Base-by-base conservation (phyloP, 768 basidiomycete genomes). In the Amylocystis lapponica region DNA sequence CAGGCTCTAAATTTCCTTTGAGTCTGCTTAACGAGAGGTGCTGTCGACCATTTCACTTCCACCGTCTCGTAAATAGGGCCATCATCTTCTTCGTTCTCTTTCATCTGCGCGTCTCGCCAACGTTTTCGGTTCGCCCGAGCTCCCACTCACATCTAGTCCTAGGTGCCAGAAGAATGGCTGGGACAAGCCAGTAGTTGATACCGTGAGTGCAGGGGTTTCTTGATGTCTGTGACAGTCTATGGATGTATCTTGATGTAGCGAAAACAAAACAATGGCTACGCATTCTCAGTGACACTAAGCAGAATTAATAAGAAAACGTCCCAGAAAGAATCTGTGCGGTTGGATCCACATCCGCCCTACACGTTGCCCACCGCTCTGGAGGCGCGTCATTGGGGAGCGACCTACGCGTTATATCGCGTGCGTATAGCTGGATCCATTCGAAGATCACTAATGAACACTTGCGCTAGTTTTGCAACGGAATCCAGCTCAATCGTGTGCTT, bases 311-410 rank as follows among this genome's bases (percentile, higher is more conserved):
- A 81, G 58, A 92, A 83, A 60, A 81, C 72, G 16, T 78, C 78
- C 3, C 73, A 83, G 50, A 71, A 63, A 41, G 87, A 92, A 55
- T 73, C 66, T 4, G 81, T 91, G 13, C 71, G 78, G 35, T 63
- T 96, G 49, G 79, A 80, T 47, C 84, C 91, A 5, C 77, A 84
- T 56, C 85, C 87, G 1, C 74, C 82, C 5, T 76, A 86, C 51
- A 65, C 74, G 34, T 70, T 78, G 48, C 70, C 76, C 2, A 81
- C 81, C n/a, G 73, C 81, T 6, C 58, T 83, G 19, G 89, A 95
- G 64, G 91, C 92, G 22, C 85, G 83, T 42, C 93, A 96, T 58
- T 93, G 87, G 83, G 91, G 83, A 29, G 91, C 91, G 13, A 85
- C 83, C 3, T 91, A 87, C 54, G 86, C 87, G 30, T 65, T 95